Base-by-base conservation (phyloP, 2,329 filamentous ascomycete genomes). In the Pseudogymnoascus sp. region DNA sequence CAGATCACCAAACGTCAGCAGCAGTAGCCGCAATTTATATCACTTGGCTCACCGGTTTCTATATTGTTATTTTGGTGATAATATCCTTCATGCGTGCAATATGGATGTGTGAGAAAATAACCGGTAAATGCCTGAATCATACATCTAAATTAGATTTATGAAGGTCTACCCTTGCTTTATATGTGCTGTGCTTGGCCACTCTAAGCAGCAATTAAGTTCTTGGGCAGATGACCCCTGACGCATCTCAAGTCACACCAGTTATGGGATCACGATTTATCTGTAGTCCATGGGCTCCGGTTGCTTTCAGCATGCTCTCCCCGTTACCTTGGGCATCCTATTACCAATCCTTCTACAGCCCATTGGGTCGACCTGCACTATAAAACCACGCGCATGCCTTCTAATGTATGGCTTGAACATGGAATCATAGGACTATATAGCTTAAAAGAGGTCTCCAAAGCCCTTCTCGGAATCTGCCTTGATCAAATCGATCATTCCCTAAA, bases 401-500 rank as follows among this genome's bases (percentile, higher is more conserved):
- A 39, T 27, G 38, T 27, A 5, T 59, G 12, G 17, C 17, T 59
- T 39, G 5, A 17, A 59, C 6, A 59, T 38, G 25, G 33, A 17
- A 27, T 1, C 5, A 27, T 59, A 13, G 33, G 12, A 10, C 17
- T 33, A 44, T 33, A 21, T 36, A 21, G 21, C 58, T 75, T 69
- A 94, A 68, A 96, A 86, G 64, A 99, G 78, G 74, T 96, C 92
- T 66, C 91, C 85, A 66, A 99, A 89, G 13, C 88, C 86, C 78
- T 97, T 97, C 74, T 97, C 92, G 7, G 92, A 90, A 73, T 99
- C 94, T 70, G 92, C 90, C 72, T 90, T 89, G 71, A 99, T 96
- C 70, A 99, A 77, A 33, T 96, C 92, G 61, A 94, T 77, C 94
- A 99, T 99, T 29, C 93, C 94, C 91, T 58, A 27, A 51, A 13